These are phyloP conservation scores for Rhinocladiella mackenziei DNA, from an alignment of 2,329 filamentous ascomycete species.

Conservation along the genomic window DNA sequence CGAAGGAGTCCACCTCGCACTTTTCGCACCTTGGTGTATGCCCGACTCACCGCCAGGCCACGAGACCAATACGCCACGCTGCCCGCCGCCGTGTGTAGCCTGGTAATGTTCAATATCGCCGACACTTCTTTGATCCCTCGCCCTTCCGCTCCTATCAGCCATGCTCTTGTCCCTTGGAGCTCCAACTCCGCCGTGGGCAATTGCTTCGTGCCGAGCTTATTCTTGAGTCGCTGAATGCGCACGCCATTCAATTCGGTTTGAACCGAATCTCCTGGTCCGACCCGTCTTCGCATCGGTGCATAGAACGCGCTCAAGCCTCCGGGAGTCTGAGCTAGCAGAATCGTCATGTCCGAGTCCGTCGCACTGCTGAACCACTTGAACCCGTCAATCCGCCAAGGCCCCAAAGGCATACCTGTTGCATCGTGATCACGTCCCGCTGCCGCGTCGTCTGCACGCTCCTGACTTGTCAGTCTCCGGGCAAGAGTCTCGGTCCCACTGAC, in stretches of 20 bases:
- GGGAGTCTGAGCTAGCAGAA: constrained; percentile 59
- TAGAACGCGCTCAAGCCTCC: constrained; percentile 59
- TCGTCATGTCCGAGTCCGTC: constrained; percentile 60
- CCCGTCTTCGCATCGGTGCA: constrained; percentile 61
- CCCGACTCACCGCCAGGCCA: constrained; percentile 39
- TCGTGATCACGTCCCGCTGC: constrained; percentile 28
- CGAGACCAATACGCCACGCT: constrained; percentile 38
- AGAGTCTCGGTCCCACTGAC: constrained; percentile 36
- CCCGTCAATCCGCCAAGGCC: constrained; percentile 54
- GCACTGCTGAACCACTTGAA: constrained; percentile 71
- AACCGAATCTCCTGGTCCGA: too few relatives aligned
- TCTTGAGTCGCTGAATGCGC: constrained; percentile 64
- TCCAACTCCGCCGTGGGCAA: constrained; percentile 71
- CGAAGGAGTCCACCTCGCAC: constrained; percentile 37
- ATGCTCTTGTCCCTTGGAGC: constrained; percentile 57
- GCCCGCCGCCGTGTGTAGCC: constrained; percentile 41
- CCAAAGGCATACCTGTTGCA: constrained; percentile 41
- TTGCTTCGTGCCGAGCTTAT: constrained; percentile 65
- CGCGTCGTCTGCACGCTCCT: constrained; percentile 5
- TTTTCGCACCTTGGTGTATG: constrained; percentile 39
- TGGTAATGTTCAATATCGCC: constrained; percentile 64
- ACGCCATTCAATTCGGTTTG: constrained; percentile 60
- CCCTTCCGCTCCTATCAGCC: constrained; percentile 64
- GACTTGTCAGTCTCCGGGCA: constrained; percentile 20
- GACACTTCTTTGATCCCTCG: constrained; percentile 64